Base-by-base conservation (phyloP, 768 basidiomycete genomes). In the Hygrophorus pudorinus region DNA sequence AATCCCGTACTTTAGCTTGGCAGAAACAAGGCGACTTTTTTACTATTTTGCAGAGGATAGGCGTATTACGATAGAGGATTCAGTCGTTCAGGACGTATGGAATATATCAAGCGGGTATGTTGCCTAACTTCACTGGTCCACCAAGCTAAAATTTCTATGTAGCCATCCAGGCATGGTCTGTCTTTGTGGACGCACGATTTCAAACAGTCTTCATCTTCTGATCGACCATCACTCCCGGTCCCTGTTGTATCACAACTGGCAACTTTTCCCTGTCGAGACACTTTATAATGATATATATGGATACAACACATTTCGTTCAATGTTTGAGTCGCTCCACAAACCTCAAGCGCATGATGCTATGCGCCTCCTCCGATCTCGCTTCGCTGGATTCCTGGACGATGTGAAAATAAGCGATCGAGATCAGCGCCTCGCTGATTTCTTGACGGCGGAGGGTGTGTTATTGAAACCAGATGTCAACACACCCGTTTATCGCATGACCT, bases 231-330 rank as follows among this genome's bases (percentile, higher is more conserved):
- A 38, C 24, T 38, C 12, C 5, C 37, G 3, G 4, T 17, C n/a
- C 5, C 37, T 17, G 37, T 17, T 17, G 37, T 38, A 38, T 21
- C 17, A 12, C 37, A 38, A 38, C 3, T 49, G 48, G 48, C 18
- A 46, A 38, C 30, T 20, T 13, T 47, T 46, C 32, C 24, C 49
- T 18, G 29, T 34, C 7, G 32, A 27, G 31, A 11, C 11, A 17
- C 45, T 50, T 5, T 41, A 42, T 28, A 24, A 29, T 21, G 45
- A 18, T 33, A 34, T 42, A 17, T 36, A 29, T 18, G 6, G 3
- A 13, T 47, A 50, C 36, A 47, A 10, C 29, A 42, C 49, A 38
- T 50, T 50, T 29, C 4, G 39, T 27, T 38, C 39, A 12, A 46
- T 50, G 49, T 40, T 47, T 28, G 12, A 36, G 5, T 50, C 45